Base-by-base conservation (phyloP, 768 basidiomycete species). In the Trametes villosa region DNA sequence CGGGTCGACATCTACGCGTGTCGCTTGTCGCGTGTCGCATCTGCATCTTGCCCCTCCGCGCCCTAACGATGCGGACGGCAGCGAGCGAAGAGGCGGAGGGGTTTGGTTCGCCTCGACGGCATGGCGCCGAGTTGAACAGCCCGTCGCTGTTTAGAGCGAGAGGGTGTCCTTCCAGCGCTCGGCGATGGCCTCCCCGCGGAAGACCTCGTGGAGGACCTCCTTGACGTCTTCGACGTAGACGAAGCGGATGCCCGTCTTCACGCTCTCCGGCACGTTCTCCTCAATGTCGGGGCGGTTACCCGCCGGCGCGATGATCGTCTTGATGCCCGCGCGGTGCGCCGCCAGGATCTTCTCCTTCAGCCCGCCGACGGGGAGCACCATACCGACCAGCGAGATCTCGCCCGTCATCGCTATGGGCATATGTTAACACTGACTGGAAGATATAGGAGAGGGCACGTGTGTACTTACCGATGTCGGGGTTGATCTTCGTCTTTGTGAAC, bases 341-440 rank as follows among this genome's bases (percentile, higher is more conserved):
- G 96, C 96, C 2, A 98, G 83, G 63, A 96, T 94, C 81, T 97
- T 96, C 78, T 94, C 92, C 78, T 97, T 98, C 64, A 98, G 76
- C 0, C 96, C 96, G 9, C 96, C 96, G 11, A 99, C 96, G 2
- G 96, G 94, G 1, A 97, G 82, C 9, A 99, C 96, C 74, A 97
- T 94, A 0, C 97, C 97, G 0, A 95, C 89, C 17, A 99, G 86
- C 2, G 96, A 94, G 57, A 99, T 94, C 75, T 99, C 97, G 17
- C 97, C 97, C 0, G 97, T 98, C 94, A 98, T 96, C 7, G 97
- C 95, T 94, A 40, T 61, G 0, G 52, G 31, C 3, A 33, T 29
- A 13, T 47, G 48, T 22, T 45, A 42, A 38, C 11, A 13, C 57
- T 8, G 49, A 22, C 4, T n/a, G 4, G 46, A 4, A 13, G 20